These are phyloP conservation scores for Trametes punicea DNA, from an alignment of 768 basidiomycete genomes.

Conservation along the genomic window DNA sequence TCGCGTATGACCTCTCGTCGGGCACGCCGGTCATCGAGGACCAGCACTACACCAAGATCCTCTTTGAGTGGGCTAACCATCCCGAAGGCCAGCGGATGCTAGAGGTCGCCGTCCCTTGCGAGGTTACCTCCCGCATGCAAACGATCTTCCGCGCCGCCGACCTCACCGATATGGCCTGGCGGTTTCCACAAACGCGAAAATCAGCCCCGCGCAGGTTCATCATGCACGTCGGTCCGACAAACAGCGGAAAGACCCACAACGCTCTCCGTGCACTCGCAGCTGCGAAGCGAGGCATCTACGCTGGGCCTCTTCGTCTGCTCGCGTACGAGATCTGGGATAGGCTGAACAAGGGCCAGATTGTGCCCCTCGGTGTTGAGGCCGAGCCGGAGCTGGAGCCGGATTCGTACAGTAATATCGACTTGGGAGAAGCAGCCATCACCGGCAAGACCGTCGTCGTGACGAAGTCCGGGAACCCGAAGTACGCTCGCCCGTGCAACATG, in stretches of 20 bases:
- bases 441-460: constrained; percentile 23
- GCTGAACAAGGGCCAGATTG: constrained; percentile 85
- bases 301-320: constrained; percentile 87
- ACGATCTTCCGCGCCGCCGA: constrained; percentile 38
- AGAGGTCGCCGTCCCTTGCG: constrained; percentile 26
- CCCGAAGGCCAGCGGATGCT: constrained; percentile 29
- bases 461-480: constrained; percentile 42
- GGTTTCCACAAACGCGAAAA: constrained; percentile 49
- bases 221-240: constrained; percentile 97
- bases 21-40: constrained; percentile 34
- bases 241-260: constrained; percentile 94
- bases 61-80: constrained; percentile 54
- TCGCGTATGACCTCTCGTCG: constrained; percentile 33
- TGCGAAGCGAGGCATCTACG: constrained; percentile 73
- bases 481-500: constrained; percentile 72
- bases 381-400: constrained; percentile 37
- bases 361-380: constrained; percentile 60
- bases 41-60: constrained; percentile 46
- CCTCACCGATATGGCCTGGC: constrained; percentile 46
- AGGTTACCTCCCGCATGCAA: constrained; percentile 38
- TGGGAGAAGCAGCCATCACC: constrained; percentile 14
- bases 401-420: constrained; percentile 35
- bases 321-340: constrained; percentile 95
- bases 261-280: constrained; percentile 86
- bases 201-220: constrained; percentile 69